A percentile compares a stretch with the other conserved stretches of the same genome.
Evolutionary conservation across 306 rosid species (phyloP).

Genomic region (Sindora glabra): DNA sequence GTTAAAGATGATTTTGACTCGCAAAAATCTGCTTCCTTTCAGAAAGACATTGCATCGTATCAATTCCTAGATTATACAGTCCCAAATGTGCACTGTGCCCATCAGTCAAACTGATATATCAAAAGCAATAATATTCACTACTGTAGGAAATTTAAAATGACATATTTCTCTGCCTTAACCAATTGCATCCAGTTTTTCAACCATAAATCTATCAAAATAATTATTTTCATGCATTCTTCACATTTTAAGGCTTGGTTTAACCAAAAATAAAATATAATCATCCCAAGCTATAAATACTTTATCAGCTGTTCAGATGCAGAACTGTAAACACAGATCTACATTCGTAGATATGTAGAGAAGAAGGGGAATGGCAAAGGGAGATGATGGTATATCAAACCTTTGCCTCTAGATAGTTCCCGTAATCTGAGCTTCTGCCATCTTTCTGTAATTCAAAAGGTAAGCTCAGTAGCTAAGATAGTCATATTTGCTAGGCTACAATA

Average conservation of each 20-base stretch:
- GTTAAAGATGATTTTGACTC: background rate
- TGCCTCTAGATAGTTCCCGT: slow-evolving; percentile 73
- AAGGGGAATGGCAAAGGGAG: background rate
- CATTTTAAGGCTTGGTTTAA: background rate
- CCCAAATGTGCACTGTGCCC: background rate
- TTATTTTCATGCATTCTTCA: background rate
- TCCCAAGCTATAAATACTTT: background rate
- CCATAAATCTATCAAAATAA: background rate
- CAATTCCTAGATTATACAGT: background rate
- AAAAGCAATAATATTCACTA: background rate
- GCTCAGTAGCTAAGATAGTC: background rate
- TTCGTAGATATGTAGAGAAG: background rate
- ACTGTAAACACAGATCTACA: background rate
- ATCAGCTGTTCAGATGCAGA: background rate
- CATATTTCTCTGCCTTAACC: background rate
- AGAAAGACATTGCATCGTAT: background rate
- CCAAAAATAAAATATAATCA: background rate
- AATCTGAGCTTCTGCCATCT: slow-evolving; percentile 76
- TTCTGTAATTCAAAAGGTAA: slow-evolving; percentile 43
- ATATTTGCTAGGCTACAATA: background rate
- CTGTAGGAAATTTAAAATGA: background rate
- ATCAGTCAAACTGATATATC: background rate
- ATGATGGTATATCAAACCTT: slow-evolving; percentile 40
- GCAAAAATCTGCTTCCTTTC: background rate
- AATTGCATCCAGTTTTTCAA: background rate